Evolutionary conservation across 192 early-diverging fungal genomes (phyloP).

Genomic region (Paraglomus brasilianum): DNA sequence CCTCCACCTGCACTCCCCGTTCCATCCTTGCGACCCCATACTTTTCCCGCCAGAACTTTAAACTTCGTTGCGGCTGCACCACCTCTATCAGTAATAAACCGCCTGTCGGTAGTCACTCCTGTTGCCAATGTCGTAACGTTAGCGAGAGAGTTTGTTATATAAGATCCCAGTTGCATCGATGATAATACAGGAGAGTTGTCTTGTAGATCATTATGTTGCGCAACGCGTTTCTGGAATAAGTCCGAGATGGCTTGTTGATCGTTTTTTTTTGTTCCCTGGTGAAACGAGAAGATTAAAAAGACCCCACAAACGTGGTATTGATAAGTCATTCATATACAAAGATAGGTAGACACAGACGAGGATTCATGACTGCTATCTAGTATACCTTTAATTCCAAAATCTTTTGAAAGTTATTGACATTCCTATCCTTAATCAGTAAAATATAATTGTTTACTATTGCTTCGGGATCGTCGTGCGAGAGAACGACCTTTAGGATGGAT

Average conservation of each 20-base stretch:
- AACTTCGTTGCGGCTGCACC: slow-evolving; percentile 10
- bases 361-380: neutral
- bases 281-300: neutral
- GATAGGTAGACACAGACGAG: neutral
- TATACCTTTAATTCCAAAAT: slow-evolving; percentile 82
- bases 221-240: slow-evolving; percentile 48
- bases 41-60: slow-evolving; percentile 24
- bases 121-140: slow-evolving; percentile 5
- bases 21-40: neutral
- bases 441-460: slow-evolving; percentile 87
- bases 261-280: slow-evolving; percentile 51
- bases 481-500: slow-evolving; percentile 83
- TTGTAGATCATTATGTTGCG: slow-evolving; percentile 38
- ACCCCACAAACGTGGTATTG: neutral
- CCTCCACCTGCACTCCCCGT: too few relatives aligned
- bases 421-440: slow-evolving; percentile 76
- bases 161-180: neutral
- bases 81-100: neutral
- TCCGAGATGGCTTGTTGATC: slow-evolving; percentile 61
- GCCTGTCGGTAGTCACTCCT: neutral
- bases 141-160: slow-evolving; percentile 2
- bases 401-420: slow-evolving; percentile 68
- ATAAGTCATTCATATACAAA: neutral
- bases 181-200: slow-evolving; percentile 51
- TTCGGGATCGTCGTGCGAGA: slow-evolving; percentile 79